Evolutionary conservation across 805 yeast genomes (phyloP), one percentile per base, ranked within the genome.

Genomic region (Sugiyamaella chiloensis): DNA sequence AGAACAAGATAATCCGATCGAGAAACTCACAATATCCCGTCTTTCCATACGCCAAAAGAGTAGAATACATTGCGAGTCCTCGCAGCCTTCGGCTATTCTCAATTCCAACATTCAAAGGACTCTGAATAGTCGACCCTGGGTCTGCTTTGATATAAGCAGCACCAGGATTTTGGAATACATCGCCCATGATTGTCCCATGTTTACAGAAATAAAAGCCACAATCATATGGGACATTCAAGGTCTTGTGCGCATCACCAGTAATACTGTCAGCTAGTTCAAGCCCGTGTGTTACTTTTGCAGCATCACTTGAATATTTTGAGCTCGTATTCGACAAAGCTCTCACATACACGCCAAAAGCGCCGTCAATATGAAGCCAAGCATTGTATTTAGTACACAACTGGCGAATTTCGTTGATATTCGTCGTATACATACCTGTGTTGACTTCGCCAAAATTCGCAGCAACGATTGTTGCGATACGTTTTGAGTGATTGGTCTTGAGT

Each of bases 311-410:
- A 31, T 46, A 45, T 27, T 29, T 24, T 30, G 48, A 42, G 11
- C 20, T 24, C 14, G 4, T 9, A 21, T 40, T 37, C 6, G 44
- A 17, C 19, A 57, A 47, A 2, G 40, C 29, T 9, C 58, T 44
- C 1, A 51, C 8, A 39, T 46, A 57, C 16, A 44, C 48, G n/a
- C 57, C 58, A 44, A 57, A 57, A 7, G 60, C 60, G 9, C 58
- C 60, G 37, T 57, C 60, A 32, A 57, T 42, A 45, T 57, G 60
- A 31, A 57, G 39, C 60, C 60, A 57, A 4, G 60, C 58, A 7
- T 46, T 43, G 41, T 53, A 50, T 31, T 32, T 45, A 37, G 50
- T 54, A 30, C 60, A 57, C 14, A 57, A 42, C 12, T 35, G 27
- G 16, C 57, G 43, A 8, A 57, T 31, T 17, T 34, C 14, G 3